These are phyloP conservation scores for Trichaptum fuscoviolaceum DNA, from an alignment of 768 basidiomycete genomes.

Conservation along the genomic window DNA sequence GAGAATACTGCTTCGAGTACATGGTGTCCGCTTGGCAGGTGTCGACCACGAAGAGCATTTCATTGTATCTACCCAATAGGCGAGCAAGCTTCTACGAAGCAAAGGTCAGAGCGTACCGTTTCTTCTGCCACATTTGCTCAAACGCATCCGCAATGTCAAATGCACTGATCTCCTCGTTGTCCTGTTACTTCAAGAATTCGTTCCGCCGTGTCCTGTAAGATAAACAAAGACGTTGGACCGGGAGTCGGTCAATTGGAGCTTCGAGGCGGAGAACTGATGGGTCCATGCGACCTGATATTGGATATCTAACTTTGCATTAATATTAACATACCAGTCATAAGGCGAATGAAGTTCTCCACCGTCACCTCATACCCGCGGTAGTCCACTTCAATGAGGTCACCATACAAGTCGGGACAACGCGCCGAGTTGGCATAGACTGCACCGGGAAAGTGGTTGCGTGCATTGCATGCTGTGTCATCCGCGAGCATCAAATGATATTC, in stretches of 20 bases:
- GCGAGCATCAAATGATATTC: conserved; percentile 99
- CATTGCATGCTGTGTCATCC: conserved; percentile 92
- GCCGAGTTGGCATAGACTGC: conserved; percentile 92
- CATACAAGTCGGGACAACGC: conserved; percentile 82
- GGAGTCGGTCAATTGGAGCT: conserved; percentile 87
- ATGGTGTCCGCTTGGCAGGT: conserved; percentile 97
- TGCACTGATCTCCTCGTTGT: conserved; percentile 96
- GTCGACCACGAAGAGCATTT: conserved; percentile 96
- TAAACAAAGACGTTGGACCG: conserved; percentile 93
- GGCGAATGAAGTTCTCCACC: conserved; percentile 89
- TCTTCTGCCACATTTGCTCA: conserved; percentile 98
- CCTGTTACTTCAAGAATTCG: conserved; percentile 98
- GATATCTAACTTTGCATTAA: not conserved
- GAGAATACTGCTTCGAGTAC: conserved; percentile 90
- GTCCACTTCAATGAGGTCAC: conserved; percentile 96
- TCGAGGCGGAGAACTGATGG: conserved; percentile 84
- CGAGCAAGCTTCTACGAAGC: not conserved
- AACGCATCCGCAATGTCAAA: conserved; percentile 98
- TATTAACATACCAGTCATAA: conserved; percentile 72
- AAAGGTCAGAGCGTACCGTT: conserved; percentile 46
- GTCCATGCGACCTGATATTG: conserved; percentile 66
- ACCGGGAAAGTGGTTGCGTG: conserved; percentile 87
- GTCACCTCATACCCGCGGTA: conserved; percentile 98
- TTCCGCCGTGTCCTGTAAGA: conserved; percentile 98
- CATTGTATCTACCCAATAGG: conserved; percentile 64